Evolutionary conservation across 2,329 filamentous ascomycete species (phyloP).

Genomic region (Clonostachys rosea): DNA sequence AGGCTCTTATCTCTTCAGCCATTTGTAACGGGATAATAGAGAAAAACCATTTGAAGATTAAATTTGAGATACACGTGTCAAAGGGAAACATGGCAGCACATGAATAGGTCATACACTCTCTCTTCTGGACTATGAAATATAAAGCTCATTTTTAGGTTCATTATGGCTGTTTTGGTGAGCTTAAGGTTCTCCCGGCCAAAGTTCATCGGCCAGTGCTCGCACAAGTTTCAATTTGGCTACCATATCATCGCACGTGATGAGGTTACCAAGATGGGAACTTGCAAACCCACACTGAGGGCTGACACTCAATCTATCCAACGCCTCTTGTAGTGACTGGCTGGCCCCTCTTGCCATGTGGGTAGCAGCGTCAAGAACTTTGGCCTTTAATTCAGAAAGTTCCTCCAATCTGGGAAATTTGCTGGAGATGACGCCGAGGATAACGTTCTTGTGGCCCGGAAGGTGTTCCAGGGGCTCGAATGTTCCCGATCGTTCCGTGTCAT

Average conservation of each 20-base stretch:
- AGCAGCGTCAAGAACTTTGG: conserved; percentile 51
- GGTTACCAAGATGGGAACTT: conserved; percentile 22
- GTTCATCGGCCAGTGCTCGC: conserved; percentile 57
- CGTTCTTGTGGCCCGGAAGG: conserved; percentile 53
- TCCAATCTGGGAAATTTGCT: conserved; percentile 57
- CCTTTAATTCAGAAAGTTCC: conserved; percentile 55
- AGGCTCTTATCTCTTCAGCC: too few relatives aligned
- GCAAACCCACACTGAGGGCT: conserved; percentile 70
- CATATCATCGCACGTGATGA: conserved; percentile 63
- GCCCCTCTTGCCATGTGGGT: conserved; percentile 64
- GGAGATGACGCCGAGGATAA: conserved; percentile 58
- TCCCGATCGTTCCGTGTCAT: conserved; percentile 57
- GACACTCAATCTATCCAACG: conserved; percentile 59
- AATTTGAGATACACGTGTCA: too few relatives aligned
- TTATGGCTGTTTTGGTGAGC: too few relatives aligned
- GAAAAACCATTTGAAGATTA: too few relatives aligned
- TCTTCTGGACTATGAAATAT: too few relatives aligned
- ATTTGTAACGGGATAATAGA: too few relatives aligned
- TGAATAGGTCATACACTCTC: too few relatives aligned
- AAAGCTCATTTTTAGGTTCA: too few relatives aligned
- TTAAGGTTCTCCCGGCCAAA: conserved; percentile 40
- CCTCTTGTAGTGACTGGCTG: conserved; percentile 56
- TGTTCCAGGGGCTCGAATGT: conserved; percentile 58
- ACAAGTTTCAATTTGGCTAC: conserved; percentile 66
- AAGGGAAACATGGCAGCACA: too few relatives aligned